Evolutionary conservation across 139 green algal genomes (phyloP).

Genomic region (Picochlorum sp.): DNA sequence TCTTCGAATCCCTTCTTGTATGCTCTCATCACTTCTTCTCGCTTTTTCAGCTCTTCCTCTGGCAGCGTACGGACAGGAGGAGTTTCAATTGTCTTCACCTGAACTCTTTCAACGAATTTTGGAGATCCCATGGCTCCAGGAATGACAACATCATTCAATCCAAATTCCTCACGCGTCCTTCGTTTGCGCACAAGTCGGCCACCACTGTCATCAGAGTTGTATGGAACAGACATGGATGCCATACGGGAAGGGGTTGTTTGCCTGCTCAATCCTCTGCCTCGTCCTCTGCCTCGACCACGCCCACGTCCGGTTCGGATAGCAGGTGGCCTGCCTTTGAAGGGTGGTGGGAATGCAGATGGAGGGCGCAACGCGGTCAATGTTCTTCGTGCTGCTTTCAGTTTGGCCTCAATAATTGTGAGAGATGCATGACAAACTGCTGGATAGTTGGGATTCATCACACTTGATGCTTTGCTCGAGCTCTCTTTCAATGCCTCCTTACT

Average conservation of each 20-base stretch:
- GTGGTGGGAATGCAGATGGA: background rate
- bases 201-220: constrained; percentile 8
- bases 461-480: background rate
- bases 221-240: constrained; percentile 3
- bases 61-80: constrained; percentile 21
- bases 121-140: constrained; percentile 12
- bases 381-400: background rate
- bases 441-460: background rate
- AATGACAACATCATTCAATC: constrained; percentile 25
- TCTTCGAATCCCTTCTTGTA: background rate
- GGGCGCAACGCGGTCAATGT: background rate
- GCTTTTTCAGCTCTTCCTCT: constrained; percentile 12
- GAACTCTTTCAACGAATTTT: constrained; percentile 41
- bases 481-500: background rate
- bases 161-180: constrained; percentile 20
- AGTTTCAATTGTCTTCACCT: constrained; percentile 34
- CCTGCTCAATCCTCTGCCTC: background rate
- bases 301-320: background rate
- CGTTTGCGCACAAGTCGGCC: constrained; percentile 3
- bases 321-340: background rate
- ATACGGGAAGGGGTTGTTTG: constrained; percentile 6
- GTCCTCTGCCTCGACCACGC: constrained; percentile 5
- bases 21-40: constrained; percentile 16
- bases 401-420: background rate
- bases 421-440: background rate